Base-by-base conservation (phyloP, 768 basidiomycete species). In the Trametes elegans region DNA sequence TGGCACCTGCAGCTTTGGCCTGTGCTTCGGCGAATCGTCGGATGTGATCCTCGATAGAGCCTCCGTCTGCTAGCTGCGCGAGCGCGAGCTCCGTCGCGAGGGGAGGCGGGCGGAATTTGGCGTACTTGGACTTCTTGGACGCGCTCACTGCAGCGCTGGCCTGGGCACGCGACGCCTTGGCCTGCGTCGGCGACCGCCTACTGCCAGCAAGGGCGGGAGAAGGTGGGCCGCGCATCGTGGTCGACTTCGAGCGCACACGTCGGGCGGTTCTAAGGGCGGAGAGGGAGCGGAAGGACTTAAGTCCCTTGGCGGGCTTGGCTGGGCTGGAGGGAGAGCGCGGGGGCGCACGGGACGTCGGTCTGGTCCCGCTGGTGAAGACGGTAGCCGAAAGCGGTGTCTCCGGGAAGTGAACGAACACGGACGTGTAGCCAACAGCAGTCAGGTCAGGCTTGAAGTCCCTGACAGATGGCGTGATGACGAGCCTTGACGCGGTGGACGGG, bases 41-140 rank as follows among this genome's bases (percentile, higher is more conserved):
- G 40, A 79, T 74, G 48, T 86, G 78, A 7, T 73, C 67, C 41
- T 86, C 80, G 51, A 81, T 72, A 43, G 66, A 76, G 0, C 88
- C 88, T 19, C 88, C 88, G 36, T 84, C 84, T 10, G 74, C 66
- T 55, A 88, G 81, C 68, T 89, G 88, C 79, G 85, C 81, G 52
- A 89, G 70, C 0, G 81, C 84, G 49, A 88, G 76, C 57, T 88
- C 86, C 49, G 81, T 81, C 3, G 80, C 76, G 44, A 88, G 79
- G 2, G 85, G 77, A 2, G 83, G 76, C 39, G 68, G 72, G 61
- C 68, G 74, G 66, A 83, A 79, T 55, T 79, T 75, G 11, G 76
- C 72, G 36, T 66, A 65, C 50, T 61, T 61, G 26, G 61, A 57
- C 66, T 79, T 84, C 66, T 83, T 83, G 60, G 74, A 75, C 64